Conservation (phyloP, 306 rosid species). For the Inga leiocalycina region DNA sequence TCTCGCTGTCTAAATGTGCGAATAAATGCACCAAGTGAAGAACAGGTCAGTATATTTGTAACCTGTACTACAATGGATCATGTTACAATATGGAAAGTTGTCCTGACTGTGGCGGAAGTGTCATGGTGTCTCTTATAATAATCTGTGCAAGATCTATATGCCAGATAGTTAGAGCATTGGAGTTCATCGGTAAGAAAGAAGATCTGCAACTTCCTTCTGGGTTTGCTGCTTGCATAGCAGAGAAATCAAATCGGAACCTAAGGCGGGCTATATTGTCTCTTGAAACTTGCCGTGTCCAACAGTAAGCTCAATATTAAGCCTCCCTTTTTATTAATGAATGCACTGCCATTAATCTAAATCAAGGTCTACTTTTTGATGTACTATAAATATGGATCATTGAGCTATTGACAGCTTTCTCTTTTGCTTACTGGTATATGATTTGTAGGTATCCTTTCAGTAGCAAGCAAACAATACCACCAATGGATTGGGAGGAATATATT, state of each 20-base stretch:
- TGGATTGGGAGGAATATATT: constrained; percentile 98
- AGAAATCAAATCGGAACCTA: constrained; percentile 80
- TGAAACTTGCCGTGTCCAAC: constrained; percentile 92
- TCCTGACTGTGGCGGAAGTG: background rate
- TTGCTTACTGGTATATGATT: constrained; percentile 30
- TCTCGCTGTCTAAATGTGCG: constrained; percentile 92
- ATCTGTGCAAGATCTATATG: constrained; percentile 4
- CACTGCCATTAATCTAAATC: background rate
- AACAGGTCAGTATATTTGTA: constrained; percentile 57
- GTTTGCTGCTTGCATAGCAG: constrained; percentile 74
- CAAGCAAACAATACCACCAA: constrained; percentile 75
- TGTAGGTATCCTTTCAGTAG: constrained; percentile 83
- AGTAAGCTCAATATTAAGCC: constrained; percentile 51
- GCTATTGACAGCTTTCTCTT: constrained; percentile 34
- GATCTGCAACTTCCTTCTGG: constrained; percentile 80
- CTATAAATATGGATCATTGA: background rate
- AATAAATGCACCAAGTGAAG: constrained; percentile 81
- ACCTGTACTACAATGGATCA: background rate
- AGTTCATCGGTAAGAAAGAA: constrained; percentile 84
- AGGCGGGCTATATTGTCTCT: constrained; percentile 85
- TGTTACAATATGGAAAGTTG: background rate
- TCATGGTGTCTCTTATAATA: background rate
- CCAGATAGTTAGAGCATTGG: constrained; percentile 76
- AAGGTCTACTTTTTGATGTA: background rate
- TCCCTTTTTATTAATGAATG: constrained; percentile 24